phyloP scores from a whole-genome alignment of 2,329 filamentous ascomycete species.

The Thyridium curvatum region DNA sequence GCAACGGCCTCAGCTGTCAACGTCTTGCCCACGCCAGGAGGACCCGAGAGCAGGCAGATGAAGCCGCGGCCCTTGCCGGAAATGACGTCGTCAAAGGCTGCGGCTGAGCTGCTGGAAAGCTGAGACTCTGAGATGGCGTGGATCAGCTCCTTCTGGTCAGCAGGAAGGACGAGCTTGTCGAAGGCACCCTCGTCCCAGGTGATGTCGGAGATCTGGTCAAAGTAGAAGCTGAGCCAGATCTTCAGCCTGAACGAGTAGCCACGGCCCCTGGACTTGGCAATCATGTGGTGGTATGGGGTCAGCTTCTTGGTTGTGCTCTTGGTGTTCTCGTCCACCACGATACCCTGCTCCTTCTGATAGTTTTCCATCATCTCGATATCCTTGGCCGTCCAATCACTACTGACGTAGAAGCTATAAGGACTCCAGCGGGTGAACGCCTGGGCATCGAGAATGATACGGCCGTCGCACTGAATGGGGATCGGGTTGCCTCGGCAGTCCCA shows the following conservation, averaged over 20 bases:
- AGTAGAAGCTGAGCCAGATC: slow-evolving; percentile 41
- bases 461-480: slow-evolving; percentile 20
- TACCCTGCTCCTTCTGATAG: slow-evolving; percentile 12
- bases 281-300: slow-evolving; percentile 25
- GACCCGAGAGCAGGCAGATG: slow-evolving; percentile 41
- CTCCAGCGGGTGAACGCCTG: slow-evolving; percentile 27
- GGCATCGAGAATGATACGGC: slow-evolving; percentile 32
- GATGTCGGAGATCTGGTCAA: slow-evolving; percentile 37
- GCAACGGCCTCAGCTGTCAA: slow-evolving; percentile 42
- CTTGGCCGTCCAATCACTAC: slow-evolving; percentile 21
- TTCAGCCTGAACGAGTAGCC: slow-evolving; percentile 44
- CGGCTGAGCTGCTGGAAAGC: slow-evolving; percentile 24
- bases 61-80: slow-evolving; percentile 44
- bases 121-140: slow-evolving; percentile 43
- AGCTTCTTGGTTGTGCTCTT: slow-evolving; percentile 16
- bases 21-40: slow-evolving; percentile 44
- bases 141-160: slow-evolving; percentile 44
- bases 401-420: slow-evolving; percentile 19
- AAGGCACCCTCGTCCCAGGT: slow-evolving; percentile 43
- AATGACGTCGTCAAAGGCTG: slow-evolving; percentile 43
- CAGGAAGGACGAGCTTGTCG: slow-evolving; percentile 38
- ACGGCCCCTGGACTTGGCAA: slow-evolving; percentile 24
- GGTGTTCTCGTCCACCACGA: slow-evolving; percentile 7
- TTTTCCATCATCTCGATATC: slow-evolving; percentile 21
- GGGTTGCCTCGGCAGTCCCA: slow-evolving; percentile 26